Evolutionary conservation across 202 grass and related monocot genomes (phyloP), one percentile per base, ranked within the genome.

Genomic region (Alloteropsis angusta): DNA sequence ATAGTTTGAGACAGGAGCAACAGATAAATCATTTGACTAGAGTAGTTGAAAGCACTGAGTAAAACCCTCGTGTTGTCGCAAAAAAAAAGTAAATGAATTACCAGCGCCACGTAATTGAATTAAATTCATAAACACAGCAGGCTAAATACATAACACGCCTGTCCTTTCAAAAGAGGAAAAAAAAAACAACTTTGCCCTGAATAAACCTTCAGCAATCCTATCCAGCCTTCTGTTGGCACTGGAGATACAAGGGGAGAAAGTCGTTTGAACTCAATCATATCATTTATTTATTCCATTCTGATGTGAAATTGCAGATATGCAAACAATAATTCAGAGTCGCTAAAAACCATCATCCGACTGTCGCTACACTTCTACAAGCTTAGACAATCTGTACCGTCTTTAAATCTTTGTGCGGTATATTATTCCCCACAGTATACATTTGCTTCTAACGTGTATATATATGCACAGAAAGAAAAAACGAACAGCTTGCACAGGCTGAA

Each of bases 401-500:
- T 66, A 25, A 60, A 71, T 69, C 23, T 36, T 54, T 46, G 10
- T 13, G 30, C 36, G 25, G 66, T 28, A 17, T 21, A 55, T 76
- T 56, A 70, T 87, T 71, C 61, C 35, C 28, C 26, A 47, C 60
- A 10, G 38, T 76, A 32, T 39, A 47, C 50, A 35, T 71, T 49
- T 38, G 46, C 5, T 74, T 47, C 56, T 56, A 71, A 77, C 65
- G 52, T 74, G 52, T 78, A 59, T 37, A 59, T 37, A 74, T 74
- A 68, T 83, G 6, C 41, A 87, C 44, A 61, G 18, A 19, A 32
- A 22, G 39, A 81, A 32, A 78, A 38, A 52, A 79, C 23, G 11
- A 55, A 76, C 44, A 76, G 9, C 34, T 45, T 32, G 36, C 22
- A 41, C 7, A 48, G 66, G 7, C 41, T 23, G 7, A 16, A 71